Evolutionary conservation across 2,329 filamentous ascomycete species (phyloP).

Genomic region (Dothidotthia symphoricarpi): DNA sequence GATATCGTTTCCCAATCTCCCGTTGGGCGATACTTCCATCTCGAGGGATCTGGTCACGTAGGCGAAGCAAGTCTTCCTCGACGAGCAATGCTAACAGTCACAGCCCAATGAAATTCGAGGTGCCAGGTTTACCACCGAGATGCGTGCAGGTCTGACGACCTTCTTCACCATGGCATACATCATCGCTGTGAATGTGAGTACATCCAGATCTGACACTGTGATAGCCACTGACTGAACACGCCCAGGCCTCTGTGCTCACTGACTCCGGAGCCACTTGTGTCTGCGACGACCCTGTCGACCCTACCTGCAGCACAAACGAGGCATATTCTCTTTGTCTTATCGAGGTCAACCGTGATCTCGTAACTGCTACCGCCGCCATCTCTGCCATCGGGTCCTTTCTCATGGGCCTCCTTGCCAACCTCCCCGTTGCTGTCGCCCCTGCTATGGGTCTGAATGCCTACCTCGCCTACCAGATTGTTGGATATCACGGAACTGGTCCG

Average conservation of each 20-base stretch:
- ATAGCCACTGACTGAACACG: constrained; percentile 8
- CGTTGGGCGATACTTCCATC: constrained; percentile 58
- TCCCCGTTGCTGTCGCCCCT: constrained; percentile 71
- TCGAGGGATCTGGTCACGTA: constrained; percentile 82
- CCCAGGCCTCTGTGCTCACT: constrained; percentile 60
- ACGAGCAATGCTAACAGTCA: constrained; percentile 13
- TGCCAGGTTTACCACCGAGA: constrained; percentile 76
- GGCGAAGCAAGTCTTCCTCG: constrained; percentile 38
- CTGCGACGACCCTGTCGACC: constrained; percentile 54
- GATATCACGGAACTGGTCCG: constrained; percentile 72
- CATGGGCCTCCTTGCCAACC: constrained; percentile 79
- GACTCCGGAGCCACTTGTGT: constrained; percentile 74
- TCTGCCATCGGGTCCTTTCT: constrained; percentile 74
- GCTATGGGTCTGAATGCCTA: constrained; percentile 88
- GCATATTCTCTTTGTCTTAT: constrained; percentile 63
- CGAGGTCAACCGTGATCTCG: constrained; percentile 70
- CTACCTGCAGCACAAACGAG: constrained; percentile 55
- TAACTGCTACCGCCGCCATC: constrained; percentile 83
- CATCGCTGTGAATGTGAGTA: constrained; percentile 59
- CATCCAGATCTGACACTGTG: constrained; percentile 32
- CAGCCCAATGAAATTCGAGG: constrained; percentile 70
- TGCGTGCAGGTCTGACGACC: constrained; percentile 79
- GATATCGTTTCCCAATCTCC: constrained; percentile 32
- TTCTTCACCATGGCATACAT: constrained; percentile 56
- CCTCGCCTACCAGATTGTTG: constrained; percentile 79